phyloP scores from a whole-genome alignment of 2,329 filamentous ascomycete species.

The Fulvia fulva region DNA sequence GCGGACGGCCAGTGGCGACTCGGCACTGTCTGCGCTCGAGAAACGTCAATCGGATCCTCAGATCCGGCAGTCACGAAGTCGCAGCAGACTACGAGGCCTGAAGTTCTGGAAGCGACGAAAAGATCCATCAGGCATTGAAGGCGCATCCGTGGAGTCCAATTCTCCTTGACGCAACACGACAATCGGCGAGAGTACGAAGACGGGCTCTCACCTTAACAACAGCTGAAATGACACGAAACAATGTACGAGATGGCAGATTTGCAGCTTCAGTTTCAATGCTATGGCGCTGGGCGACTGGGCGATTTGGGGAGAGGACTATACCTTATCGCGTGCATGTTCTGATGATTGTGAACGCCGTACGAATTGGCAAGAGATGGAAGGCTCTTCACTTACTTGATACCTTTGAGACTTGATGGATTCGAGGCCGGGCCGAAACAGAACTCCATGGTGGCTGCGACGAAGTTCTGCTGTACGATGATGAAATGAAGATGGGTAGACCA shows the following conservation, averaged over 20 bases:
- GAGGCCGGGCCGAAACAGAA: not conserved
- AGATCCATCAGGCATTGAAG: conserved; percentile 17
- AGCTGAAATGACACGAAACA: not conserved
- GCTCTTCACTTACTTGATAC: not conserved
- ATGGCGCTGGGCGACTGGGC: not conserved
- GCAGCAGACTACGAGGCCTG: conserved; percentile 33
- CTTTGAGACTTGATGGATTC: not conserved
- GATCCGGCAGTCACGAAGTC: conserved; percentile 31
- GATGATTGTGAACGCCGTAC: not conserved
- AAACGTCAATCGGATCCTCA: conserved; percentile 15
- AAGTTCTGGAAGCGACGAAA: conserved; percentile 37
- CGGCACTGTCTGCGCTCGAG: conserved; percentile 11
- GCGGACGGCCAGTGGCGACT: conserved; percentile 26
- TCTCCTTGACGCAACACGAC: not conserved
- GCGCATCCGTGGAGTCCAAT: conserved; percentile 6
- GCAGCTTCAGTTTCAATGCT: conserved; percentile 5
- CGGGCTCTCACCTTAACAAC: not conserved
- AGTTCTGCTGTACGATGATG: conserved; percentile 5
- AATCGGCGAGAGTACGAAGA: not conserved
- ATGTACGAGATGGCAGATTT: conserved; percentile 4
- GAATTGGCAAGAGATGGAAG: not conserved
- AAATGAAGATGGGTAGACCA: not conserved
- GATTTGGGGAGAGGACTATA: not conserved
- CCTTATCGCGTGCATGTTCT: conserved; percentile 2
- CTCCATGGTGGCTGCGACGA: not conserved